These are phyloP conservation scores for Fusarium coffeatum DNA, from an alignment of 2,329 filamentous ascomycete species.

Conservation along the genomic window DNA sequence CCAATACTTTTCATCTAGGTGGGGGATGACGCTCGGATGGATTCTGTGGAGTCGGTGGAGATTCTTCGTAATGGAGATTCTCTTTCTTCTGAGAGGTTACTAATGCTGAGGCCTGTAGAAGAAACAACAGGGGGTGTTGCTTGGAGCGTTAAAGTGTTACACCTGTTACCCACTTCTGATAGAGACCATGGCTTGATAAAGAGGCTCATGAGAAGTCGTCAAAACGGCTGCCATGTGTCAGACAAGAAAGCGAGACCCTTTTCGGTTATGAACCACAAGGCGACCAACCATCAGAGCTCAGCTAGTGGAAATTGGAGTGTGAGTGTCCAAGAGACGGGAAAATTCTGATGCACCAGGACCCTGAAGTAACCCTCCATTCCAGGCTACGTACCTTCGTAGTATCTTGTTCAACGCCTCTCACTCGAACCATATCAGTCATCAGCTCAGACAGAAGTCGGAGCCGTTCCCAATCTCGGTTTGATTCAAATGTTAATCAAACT, in stretches of 20 bases:
- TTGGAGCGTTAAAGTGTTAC: not conserved
- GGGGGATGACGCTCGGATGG: slow-evolving; percentile 38
- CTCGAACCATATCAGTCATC: slow-evolving; percentile 9
- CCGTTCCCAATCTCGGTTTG: not conserved
- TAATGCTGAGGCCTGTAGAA: slow-evolving; percentile 5
- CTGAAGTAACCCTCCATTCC: slow-evolving; percentile 26
- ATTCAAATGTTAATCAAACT: not conserved
- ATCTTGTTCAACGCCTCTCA: slow-evolving; percentile 8
- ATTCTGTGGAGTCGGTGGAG: slow-evolving; percentile 34
- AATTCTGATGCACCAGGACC: slow-evolving; percentile 30
- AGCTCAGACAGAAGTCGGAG: slow-evolving; percentile 8
- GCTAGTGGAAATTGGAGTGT: slow-evolving; percentile 26
- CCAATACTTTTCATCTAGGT: slow-evolving; percentile 20
- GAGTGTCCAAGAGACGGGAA: slow-evolving; percentile 8
- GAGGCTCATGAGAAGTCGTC: slow-evolving; percentile 19
- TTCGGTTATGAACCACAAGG: slow-evolving; percentile 23
- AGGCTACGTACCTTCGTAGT: not conserved
- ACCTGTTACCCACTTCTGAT: slow-evolving; percentile 5
- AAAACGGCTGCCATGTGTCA: slow-evolving; percentile 21
- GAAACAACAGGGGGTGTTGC: slow-evolving; percentile 20
- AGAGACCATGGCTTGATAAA: not conserved
- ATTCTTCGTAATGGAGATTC: slow-evolving; percentile 43
- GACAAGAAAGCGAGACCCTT: slow-evolving; percentile 13
- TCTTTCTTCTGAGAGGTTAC: slow-evolving; percentile 37
- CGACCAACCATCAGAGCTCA: slow-evolving; percentile 22